These are phyloP conservation scores for Termitomyces sp. DNA, from an alignment of 768 basidiomycete genomes.

Conservation along the genomic window DNA sequence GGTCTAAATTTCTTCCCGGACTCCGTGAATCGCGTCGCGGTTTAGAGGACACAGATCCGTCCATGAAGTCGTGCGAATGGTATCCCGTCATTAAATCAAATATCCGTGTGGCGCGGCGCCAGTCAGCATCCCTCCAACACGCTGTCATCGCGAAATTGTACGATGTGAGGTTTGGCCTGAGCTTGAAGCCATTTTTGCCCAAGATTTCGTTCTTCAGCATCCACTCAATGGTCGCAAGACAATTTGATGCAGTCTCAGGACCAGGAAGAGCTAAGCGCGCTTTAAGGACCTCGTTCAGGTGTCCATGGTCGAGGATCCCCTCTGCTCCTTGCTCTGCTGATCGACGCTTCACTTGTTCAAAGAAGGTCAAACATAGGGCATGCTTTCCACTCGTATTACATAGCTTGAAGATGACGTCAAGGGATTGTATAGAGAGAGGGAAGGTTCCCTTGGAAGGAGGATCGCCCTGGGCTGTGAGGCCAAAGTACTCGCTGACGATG, in stretches of 20 bases:
- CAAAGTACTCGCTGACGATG: constrained; percentile 57
- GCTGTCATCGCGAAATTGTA: constrained; percentile 58
- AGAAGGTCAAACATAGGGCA: constrained; percentile 47
- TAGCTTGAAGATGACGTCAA: constrained; percentile 49
- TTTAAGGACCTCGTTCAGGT: constrained; percentile 58
- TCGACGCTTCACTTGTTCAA: constrained; percentile 50
- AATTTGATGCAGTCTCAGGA: constrained; percentile 36
- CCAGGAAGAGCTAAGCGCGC: constrained; percentile 42
- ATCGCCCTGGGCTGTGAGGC: constrained; percentile 47
- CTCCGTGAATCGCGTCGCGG: constrained; percentile 38
- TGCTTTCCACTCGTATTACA: constrained; percentile 47
- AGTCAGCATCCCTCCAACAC: constrained; percentile 62
- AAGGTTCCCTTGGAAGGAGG: constrained; percentile 29
- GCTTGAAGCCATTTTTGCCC: constrained; percentile 35
- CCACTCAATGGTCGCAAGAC: constrained; percentile 61
- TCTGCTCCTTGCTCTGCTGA: constrained; percentile 30
- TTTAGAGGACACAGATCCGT: constrained; percentile 28
- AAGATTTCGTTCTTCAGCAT: constrained; percentile 53
- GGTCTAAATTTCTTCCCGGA: constrained; percentile 37
- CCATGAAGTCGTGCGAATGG: constrained; percentile 47
- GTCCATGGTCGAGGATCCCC: constrained; percentile 41
- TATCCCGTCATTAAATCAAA: constrained; percentile 76
- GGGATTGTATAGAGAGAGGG: constrained; percentile 38
- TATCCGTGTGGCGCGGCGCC: constrained; percentile 47
- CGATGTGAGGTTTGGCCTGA: constrained; percentile 43